Percentiles rank a stretch among this genome's conserved stretches.
Evolutionary conservation across 768 basidiomycete species (phyloP).

Genomic region (Tylopilus sp.): DNA sequence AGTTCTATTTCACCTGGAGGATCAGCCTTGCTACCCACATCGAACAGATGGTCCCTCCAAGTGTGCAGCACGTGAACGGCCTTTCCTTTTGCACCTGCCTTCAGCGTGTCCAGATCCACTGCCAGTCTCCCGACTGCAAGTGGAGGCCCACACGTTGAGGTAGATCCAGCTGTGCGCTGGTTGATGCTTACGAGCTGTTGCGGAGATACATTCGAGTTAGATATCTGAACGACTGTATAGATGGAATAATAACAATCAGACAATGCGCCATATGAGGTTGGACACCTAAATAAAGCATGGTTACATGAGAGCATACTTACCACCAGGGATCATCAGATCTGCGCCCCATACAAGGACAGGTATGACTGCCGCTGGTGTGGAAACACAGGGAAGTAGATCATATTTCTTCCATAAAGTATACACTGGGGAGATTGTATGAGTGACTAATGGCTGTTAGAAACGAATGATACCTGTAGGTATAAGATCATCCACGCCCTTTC

Average conservation of each 20-base stretch:
- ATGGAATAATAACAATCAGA: background rate
- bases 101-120: slow-evolving; percentile 47
- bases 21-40: slow-evolving; percentile 62
- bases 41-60: slow-evolving; percentile 76
- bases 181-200: slow-evolving; percentile 63
- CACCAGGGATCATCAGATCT: slow-evolving; percentile 87
- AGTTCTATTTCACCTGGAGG: slow-evolving; percentile 44
- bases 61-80: slow-evolving; percentile 71
- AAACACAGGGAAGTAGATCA: slow-evolving; percentile 64
- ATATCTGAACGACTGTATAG: slow-evolving; percentile 52
- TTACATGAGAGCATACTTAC: too few species aligned
- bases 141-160: slow-evolving; percentile 39
- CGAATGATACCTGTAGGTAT: slow-evolving; percentile 58
- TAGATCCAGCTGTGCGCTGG: slow-evolving; percentile 39
- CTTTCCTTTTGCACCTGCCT: slow-evolving; percentile 64
- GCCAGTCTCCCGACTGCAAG: slow-evolving; percentile 78
- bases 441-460: background rate
- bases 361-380: slow-evolving; percentile 68
- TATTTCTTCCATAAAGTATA: slow-evolving; percentile 79
- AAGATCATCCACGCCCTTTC: slow-evolving; percentile 62
- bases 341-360: slow-evolving; percentile 74
- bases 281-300: background rate
- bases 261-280: background rate
- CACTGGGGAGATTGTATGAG: slow-evolving; percentile 35
- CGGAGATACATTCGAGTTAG: slow-evolving; percentile 36